Evolutionary conservation across 192 early-diverging fungal genomes (phyloP), one percentile per base, ranked within the genome.

Genomic region (Cladochytrium replicatum): DNA sequence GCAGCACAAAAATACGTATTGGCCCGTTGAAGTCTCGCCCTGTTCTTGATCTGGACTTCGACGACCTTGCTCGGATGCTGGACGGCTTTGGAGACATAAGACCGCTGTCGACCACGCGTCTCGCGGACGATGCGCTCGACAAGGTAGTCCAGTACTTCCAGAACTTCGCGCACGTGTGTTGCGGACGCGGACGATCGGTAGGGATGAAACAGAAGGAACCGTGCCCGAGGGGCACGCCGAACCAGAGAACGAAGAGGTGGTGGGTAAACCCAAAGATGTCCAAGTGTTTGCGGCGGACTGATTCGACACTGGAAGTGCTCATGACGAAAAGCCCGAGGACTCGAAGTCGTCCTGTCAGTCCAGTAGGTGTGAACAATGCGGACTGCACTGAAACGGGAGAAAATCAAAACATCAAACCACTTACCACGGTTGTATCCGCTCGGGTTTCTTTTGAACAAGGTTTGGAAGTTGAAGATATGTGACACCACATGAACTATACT

Each of bases 1-100:
- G 23, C 77, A 76, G 60, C 65, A 69, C 24, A 85, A 52, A 32
- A 70, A 80, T 29, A 85, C 67, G 51, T 76, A 83, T 48, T 85
- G 83, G n/a, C 83, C 83, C 22, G 79, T 68, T 22, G 60, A 46
- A 13, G 61, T 54, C 7, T 46, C 41, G 52, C 26, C 28, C 57
- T 62, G 34, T 82, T 81, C 24, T 82, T 74, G 29, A 82, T 62
- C 60, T 80, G 77, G 21, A 84, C 66, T 57, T 84, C 80, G 4
- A 80, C 69, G 29, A 82, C 73, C n/a, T 67, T 64, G 19, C 75
- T 76, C 2, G 82, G 82, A 37, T 84, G 82, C 45, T 80, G 69
- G 29, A 84, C 59, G 9, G 80, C 82, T 2, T 68, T 63, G 15
- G 71, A 68, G 28, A 84, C 64, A 40, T 66, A 63, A 43, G 72